These are phyloP conservation scores for Chaetomidium leptoderma DNA, from an alignment of 495 filamentous ascomycete genomes.

Conservation along the genomic window DNA sequence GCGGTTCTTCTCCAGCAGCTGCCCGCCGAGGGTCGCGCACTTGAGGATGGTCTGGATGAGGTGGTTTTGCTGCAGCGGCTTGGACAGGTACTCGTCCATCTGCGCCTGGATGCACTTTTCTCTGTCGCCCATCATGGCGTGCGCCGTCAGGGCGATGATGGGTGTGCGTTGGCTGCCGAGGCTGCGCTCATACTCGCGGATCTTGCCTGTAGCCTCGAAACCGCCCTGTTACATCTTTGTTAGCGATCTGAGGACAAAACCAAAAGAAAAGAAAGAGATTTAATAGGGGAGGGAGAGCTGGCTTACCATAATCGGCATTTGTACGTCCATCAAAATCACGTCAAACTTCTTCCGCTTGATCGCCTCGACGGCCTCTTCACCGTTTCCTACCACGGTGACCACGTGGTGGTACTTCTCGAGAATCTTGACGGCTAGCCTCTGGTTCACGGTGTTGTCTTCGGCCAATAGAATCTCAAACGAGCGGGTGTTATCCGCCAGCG, in stretches of 20 bases:
- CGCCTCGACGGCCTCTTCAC: conserved; percentile 83
- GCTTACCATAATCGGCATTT: conserved; percentile 96
- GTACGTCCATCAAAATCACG: conserved; percentile 97
- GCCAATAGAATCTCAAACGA: conserved; percentile 95
- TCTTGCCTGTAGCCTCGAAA: conserved; percentile 96
- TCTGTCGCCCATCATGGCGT: conserved; percentile 98
- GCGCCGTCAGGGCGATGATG: conserved; percentile 95
- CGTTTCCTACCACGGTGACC: conserved; percentile 94
- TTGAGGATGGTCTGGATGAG: conserved; percentile 98
- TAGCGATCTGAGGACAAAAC: no score
- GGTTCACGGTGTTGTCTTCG: conserved; percentile 97
- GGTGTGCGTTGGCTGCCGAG: conserved; percentile 75
- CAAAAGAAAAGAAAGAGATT: no score
- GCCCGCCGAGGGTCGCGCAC: conserved; percentile 86
- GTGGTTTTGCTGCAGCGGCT: conserved; percentile 95
- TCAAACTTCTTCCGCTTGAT: conserved; percentile 89
- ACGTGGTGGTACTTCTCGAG: conserved; percentile 96
- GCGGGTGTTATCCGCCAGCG: conserved; percentile 86
- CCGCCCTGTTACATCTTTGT: conserved; percentile 63
- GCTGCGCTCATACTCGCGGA: conserved; percentile 87
- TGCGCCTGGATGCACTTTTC: conserved; percentile 98
- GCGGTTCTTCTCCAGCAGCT: conserved; percentile 66
- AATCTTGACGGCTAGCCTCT: conserved; percentile 93
- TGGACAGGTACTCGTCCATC: conserved; percentile 99
- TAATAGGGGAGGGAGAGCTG: conserved; percentile 10